A percentile compares a stretch with the other conserved stretches of the same genome.
Evolutionary conservation across 2,329 filamentous ascomycete species (phyloP).

Genomic region (Pyrenophora teres): DNA sequence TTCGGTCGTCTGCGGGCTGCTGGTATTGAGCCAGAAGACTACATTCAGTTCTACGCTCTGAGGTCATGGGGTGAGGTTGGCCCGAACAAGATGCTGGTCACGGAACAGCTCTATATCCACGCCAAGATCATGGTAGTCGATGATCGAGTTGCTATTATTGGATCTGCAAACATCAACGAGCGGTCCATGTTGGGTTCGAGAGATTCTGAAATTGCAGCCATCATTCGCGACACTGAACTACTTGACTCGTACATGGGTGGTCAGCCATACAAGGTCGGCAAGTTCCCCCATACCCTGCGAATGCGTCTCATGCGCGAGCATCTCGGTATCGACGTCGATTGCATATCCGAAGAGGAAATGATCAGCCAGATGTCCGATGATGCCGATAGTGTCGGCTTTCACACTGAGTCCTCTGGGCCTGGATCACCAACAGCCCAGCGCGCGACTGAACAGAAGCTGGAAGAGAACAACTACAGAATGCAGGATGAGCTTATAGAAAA

Average conservation of each 20-base stretch:
- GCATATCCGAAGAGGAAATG: slow-evolving; percentile 59
- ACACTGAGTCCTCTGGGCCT: slow-evolving; percentile 43
- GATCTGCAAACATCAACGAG: slow-evolving; percentile 98
- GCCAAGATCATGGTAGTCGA: slow-evolving; percentile 97
- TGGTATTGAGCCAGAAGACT: slow-evolving; percentile 90
- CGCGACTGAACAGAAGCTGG: slow-evolving; percentile 47
- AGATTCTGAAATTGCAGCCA: slow-evolving; percentile 88
- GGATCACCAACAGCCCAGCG: slow-evolving; percentile 41
- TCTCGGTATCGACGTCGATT: slow-evolving; percentile 92
- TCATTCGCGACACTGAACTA: slow-evolving; percentile 92
- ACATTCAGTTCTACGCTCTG: slow-evolving; percentile 92
- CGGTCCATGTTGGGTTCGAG: slow-evolving; percentile 90
- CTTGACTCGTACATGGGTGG: slow-evolving; percentile 91
- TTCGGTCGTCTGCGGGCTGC: slow-evolving; percentile 80
- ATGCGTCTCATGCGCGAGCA: slow-evolving; percentile 96
- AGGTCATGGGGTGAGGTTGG: slow-evolving; percentile 92
- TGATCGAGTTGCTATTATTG: slow-evolving; percentile 89
- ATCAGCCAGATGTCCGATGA: slow-evolving; percentile 39
- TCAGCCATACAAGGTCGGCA: slow-evolving; percentile 83
- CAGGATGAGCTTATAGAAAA: slow-evolving; percentile 63
- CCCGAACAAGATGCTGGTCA: slow-evolving; percentile 78
- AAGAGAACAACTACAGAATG: slow-evolving; percentile 48
- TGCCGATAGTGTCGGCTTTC: slow-evolving; percentile 71
- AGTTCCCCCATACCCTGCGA: slow-evolving; percentile 90
- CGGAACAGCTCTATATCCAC: slow-evolving; percentile 97